Conservation (phyloP, 2,329 filamentous ascomycete genomes). For the Scedosporium minutisporum region DNA sequence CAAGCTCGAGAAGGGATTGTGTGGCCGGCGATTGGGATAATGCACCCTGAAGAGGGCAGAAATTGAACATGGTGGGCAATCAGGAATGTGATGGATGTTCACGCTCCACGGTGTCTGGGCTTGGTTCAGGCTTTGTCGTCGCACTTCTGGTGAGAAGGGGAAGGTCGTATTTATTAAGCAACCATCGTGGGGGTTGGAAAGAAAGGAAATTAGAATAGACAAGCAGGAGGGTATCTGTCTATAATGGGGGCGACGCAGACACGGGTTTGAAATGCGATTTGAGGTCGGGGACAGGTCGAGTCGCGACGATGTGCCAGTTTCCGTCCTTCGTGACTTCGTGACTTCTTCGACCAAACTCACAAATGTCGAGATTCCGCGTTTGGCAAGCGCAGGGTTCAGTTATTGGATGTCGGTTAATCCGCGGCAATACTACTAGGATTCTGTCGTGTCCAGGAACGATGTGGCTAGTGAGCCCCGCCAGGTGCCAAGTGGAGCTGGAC, state of each 20-base stretch:
- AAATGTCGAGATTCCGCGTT: background rate
- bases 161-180: background rate
- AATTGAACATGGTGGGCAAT: conserved; percentile 71
- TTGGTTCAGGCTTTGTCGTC: background rate
- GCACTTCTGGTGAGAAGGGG: background rate
- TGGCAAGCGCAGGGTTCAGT: background rate
- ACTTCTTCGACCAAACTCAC: too few species aligned
- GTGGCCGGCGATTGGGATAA: conserved; percentile 79
- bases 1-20: conserved; percentile 91
- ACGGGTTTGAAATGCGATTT: background rate
- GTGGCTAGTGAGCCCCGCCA: background rate
- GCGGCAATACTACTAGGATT: background rate
- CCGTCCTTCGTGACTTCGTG: too few species aligned
- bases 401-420: background rate
- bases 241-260: too few species aligned
- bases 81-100: background rate
- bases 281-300: background rate
- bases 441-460: background rate
- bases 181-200: background rate
- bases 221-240: too few species aligned
- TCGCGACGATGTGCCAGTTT: background rate
- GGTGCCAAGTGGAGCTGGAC: background rate
- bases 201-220: too few species aligned
- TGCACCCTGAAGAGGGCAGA: conserved; percentile 84
- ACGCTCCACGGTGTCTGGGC: background rate